Evolutionary conservation across 345 rosid genomes (phyloP).

Genomic region (Physaria fendleri): DNA sequence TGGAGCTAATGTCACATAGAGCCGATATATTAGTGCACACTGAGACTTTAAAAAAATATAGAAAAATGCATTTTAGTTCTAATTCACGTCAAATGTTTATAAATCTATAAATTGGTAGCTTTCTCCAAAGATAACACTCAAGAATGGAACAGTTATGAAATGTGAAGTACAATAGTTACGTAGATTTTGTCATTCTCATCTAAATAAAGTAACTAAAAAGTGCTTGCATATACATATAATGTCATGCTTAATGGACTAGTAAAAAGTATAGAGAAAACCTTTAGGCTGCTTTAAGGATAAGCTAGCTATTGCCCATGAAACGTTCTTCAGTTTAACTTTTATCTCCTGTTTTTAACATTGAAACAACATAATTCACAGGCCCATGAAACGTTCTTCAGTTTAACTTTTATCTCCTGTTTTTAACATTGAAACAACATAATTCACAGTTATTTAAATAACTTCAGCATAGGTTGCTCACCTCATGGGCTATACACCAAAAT

Average conservation of each 20-base stretch:
- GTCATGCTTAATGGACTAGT: background rate
- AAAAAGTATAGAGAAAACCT: slow-evolving; percentile 40
- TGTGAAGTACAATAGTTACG: background rate
- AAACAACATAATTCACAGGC: too few relatives aligned
- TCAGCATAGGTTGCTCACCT: slow-evolving; percentile 5
- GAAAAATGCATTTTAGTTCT: background rate
- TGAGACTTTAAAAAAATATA: background rate
- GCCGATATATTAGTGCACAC: slow-evolving; percentile 19
- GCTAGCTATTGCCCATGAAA: slow-evolving; percentile 84
- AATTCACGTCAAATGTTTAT: background rate
- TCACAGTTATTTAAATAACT: background rate
- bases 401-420: slow-evolving; percentile 55
- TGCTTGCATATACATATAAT: background rate
- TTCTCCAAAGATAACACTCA: background rate
- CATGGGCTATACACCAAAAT: slow-evolving; percentile 15
- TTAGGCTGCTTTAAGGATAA: slow-evolving; percentile 60
- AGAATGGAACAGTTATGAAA: background rate
- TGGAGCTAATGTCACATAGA: slow-evolving; percentile 38
- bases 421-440: slow-evolving; percentile 22
- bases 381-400: slow-evolving; percentile 83
- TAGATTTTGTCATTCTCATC: background rate
- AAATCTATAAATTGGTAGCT: background rate
- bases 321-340: slow-evolving; percentile 73
- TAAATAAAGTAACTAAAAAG: background rate
- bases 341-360: slow-evolving; percentile 40